These are phyloP conservation scores for Dactylis glomerata DNA, from an alignment of 176 grass and related monocot species.

Conservation along the genomic window DNA sequence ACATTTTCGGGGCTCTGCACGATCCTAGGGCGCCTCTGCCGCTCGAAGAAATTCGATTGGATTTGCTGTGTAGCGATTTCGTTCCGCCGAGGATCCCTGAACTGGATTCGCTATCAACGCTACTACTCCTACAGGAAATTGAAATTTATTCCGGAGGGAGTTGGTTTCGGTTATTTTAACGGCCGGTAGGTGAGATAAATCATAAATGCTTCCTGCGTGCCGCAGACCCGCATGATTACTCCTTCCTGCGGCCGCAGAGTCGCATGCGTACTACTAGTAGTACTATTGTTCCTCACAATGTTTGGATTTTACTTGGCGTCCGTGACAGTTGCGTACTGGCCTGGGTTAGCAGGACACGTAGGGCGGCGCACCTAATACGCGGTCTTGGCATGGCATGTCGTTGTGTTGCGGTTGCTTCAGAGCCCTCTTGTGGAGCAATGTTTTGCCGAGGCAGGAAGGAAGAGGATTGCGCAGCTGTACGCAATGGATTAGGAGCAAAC, in stretches of 20 bases:
- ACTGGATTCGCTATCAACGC: constrained; percentile 12
- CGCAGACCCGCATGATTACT: background rate
- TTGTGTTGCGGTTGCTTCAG: constrained; percentile 22
- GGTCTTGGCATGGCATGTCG: background rate
- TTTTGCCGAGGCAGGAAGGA: constrained; percentile 15
- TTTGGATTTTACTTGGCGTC: constrained; percentile 1
- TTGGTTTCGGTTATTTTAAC: background rate
- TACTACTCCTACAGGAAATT: background rate
- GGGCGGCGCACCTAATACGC: background rate
- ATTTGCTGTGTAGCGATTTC: background rate
- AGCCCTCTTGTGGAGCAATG: background rate
- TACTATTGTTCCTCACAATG: constrained; percentile 10
- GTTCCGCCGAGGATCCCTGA: background rate
- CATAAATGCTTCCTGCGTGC: background rate
- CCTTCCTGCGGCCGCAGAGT: background rate
- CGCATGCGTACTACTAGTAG: background rate
- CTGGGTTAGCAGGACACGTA: background rate
- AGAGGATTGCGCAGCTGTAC: background rate
- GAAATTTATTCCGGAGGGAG: background rate
- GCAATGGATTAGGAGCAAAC: background rate
- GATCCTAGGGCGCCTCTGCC: background rate
- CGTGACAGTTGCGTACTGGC: background rate
- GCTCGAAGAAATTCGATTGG: background rate
- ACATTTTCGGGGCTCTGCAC: background rate
- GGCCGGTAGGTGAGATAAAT: constrained; percentile 15